Base-by-base conservation (phyloP, 2,329 filamentous ascomycete species). In the Colletotrichum phormii region DNA sequence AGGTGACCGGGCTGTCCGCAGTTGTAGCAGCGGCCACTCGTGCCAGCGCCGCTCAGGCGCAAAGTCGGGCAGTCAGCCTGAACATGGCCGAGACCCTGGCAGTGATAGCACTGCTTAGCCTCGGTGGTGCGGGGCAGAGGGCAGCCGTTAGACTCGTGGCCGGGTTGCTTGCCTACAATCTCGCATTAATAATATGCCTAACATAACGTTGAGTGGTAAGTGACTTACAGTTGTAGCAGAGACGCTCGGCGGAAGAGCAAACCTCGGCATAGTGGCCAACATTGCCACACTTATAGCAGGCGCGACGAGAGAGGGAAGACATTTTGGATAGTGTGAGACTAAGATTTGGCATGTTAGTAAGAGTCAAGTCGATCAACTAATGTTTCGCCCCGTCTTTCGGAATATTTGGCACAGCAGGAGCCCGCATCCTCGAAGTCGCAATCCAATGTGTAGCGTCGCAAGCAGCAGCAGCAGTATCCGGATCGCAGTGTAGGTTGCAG, bases 101-200 rank as follows among this genome's bases (percentile, higher is more conserved):
- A 99, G 87, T 98, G 97, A 85, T 99, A 99, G 91, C 97, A 99
- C 89, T 99, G 97, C 92, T 99, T 99, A 65, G 95, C 95, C 87
- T 99, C 97, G 76, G 97, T 98, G 74, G 96, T 98, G 84, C 97
- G 93, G 80, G 97, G 97, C 81, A 96, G 92, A 79, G 97, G 97
- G 90, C 97, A 99, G 84, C 93, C 94, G 87, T 97, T 98, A 77
- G 96, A 98, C 88, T 99, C 97, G 86, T 99, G 97, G 83, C 91
- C 93, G 75, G 94, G 94, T 86, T 96, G 93, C 88, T 96, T 96
- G 91, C 91, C 91, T 92, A 75, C 70, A 64, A n/a, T 12, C 49
- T 74, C 12, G 24, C 33, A 53, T 74, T 37, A 74, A 63, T 37
- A 5, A 24, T 53, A 15, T n/a, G 8, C 3, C 12, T 18, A 33